Conservation (phyloP, 139 green algal species). For the Closterium sp. region DNA sequence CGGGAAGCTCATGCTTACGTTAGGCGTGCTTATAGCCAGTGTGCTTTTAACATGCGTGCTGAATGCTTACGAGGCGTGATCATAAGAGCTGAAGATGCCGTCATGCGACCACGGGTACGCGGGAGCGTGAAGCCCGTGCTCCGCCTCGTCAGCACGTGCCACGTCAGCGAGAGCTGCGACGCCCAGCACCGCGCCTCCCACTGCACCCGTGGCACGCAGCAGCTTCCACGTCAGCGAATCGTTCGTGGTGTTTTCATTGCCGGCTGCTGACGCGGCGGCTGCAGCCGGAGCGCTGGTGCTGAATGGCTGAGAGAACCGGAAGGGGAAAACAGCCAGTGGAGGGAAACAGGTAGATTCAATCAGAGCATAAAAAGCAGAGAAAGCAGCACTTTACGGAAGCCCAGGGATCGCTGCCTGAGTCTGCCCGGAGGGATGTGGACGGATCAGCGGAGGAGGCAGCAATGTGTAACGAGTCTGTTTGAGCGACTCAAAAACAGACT, state of each 20-base stretch:
- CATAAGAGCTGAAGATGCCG: slow-evolving; percentile 87
- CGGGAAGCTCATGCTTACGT: slow-evolving; percentile 89
- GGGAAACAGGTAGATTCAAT: too few relatives aligned
- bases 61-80: slow-evolving; percentile 70
- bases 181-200: slow-evolving; percentile 20
- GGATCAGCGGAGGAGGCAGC: neutral
- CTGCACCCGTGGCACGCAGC: slow-evolving; percentile 14
- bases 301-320: neutral
- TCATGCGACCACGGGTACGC: slow-evolving; percentile 88
- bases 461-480: too few relatives aligned
- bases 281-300: neutral
- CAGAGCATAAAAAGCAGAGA: neutral
- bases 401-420: too few relatives aligned
- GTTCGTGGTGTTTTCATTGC: neutral
- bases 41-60: neutral
- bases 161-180: slow-evolving; percentile 40
- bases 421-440: neutral
- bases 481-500: too few relatives aligned
- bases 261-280: neutral
- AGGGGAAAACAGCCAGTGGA: too few relatives aligned
- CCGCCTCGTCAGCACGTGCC: slow-evolving; percentile 77
- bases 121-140: slow-evolving; percentile 86
- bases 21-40: too few relatives aligned
- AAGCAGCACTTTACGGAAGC: neutral
- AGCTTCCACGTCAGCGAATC: slow-evolving; percentile 9